phyloP scores from a whole-genome alignment of 108 stramenopile genomes.

The Conticribra weissflogii region DNA sequence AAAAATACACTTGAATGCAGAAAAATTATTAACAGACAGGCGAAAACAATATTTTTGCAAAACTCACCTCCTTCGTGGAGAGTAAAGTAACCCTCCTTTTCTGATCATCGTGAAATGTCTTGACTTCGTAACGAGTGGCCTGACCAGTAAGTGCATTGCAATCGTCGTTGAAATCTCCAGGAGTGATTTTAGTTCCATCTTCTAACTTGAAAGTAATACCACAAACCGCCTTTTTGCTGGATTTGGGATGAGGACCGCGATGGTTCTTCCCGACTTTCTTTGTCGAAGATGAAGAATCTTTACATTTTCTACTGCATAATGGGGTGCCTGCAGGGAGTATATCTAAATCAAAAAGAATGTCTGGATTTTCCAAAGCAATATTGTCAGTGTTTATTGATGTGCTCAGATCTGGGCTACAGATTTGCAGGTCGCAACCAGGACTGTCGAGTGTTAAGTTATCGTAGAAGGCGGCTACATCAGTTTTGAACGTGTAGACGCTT shows the following conservation, averaged over 20 bases:
- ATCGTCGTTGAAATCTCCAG: not conserved
- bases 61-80: conserved; percentile 29
- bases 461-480: conserved; percentile 10
- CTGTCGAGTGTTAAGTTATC: conserved; percentile 2
- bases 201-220: conserved; percentile 13
- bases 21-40: not conserved
- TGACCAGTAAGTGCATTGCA: not conserved
- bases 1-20: not conserved
- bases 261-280: too few species aligned
- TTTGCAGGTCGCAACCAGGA: conserved; percentile 11
- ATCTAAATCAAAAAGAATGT: conserved; percentile 9
- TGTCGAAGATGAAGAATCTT: not conserved
- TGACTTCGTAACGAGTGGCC: conserved; percentile 12
- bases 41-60: not conserved
- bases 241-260: not conserved
- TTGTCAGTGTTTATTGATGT: conserved; percentile 13
- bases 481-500: conserved; percentile 2
- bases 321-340: not conserved
- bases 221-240: conserved; percentile 8
- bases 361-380: not conserved
- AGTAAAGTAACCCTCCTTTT: conserved; percentile 10
- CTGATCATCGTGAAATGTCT: conserved; percentile 10
- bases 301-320: not conserved
- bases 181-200: conserved; percentile 1
- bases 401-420: conserved; percentile 13